Conservation (phyloP, 192 early-diverging fungal species). For the Diversispora epigaea region DNA sequence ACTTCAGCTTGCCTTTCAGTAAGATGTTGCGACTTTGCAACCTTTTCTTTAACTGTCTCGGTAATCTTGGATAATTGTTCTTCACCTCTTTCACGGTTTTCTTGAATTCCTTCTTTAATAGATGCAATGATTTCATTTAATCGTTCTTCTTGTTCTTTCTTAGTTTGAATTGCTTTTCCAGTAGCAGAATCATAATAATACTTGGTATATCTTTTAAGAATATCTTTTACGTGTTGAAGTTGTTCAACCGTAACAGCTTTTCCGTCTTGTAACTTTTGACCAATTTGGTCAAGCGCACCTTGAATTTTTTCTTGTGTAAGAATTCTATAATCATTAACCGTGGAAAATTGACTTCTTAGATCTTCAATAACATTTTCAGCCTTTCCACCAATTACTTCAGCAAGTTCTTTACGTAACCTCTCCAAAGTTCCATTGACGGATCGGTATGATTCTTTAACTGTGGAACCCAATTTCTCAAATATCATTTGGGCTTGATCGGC, state of each 20-base stretch:
- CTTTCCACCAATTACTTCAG: background rate
- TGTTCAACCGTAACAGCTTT: conserved; percentile 24
- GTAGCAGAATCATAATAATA: background rate
- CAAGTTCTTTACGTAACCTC: conserved; percentile 7
- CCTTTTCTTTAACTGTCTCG: background rate
- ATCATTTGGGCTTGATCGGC: background rate
- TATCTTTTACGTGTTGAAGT: background rate
- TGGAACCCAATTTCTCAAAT: background rate
- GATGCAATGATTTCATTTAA: background rate
- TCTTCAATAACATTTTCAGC: background rate
- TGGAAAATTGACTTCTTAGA: background rate
- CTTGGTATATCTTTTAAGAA: background rate
- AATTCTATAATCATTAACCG: conserved; percentile 11
- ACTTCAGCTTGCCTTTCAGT: conserved; percentile 8
- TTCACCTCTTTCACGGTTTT: background rate
- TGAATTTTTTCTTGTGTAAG: conserved; percentile 24
- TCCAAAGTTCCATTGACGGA: background rate
- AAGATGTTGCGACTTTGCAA: background rate
- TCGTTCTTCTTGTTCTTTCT: conserved; percentile 11
- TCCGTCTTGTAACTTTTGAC: conserved; percentile 12
- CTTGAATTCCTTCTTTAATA: background rate
- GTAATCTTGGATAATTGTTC: background rate
- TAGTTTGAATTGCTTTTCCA: background rate
- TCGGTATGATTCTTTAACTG: conserved; percentile 4
- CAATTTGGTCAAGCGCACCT: conserved; percentile 1